A percentile compares a stretch with the other conserved stretches of the same genome.
phyloP scores from a whole-genome alignment of 257 asterid genomes.

The Mitragyna speciosa region DNA sequence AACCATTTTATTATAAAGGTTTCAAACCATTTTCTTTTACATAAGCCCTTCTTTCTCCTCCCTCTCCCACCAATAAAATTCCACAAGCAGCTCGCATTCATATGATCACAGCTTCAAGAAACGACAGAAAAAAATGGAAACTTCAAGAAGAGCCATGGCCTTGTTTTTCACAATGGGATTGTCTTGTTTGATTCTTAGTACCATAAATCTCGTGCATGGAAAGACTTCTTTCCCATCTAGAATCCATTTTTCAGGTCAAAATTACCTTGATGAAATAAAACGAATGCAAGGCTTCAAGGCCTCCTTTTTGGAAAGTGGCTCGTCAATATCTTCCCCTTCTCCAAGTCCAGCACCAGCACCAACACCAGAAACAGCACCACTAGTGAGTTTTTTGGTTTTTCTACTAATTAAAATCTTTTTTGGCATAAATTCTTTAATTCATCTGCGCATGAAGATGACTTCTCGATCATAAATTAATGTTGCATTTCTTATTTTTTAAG shows the following conservation, averaged over 20 bases:
- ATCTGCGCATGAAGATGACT: background rate
- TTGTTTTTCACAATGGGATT: constrained; percentile 2
- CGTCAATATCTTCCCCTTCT: constrained; percentile 16
- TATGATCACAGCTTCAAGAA: background rate
- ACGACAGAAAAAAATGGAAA: constrained; percentile 5
- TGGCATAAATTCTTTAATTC: background rate
- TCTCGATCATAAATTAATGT: background rate
- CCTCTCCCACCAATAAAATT: background rate
- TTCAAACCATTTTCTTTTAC: no score
- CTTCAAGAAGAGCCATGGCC: constrained; percentile 9
- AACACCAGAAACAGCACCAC: constrained; percentile 19
- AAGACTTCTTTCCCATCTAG: constrained; percentile 8
- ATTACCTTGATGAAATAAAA: constrained; percentile 13
- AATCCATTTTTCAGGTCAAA: background rate
- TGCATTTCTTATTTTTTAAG: constrained; percentile 20
- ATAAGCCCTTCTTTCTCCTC: background rate
- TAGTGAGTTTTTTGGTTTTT: background rate
- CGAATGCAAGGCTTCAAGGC: constrained; percentile 26
- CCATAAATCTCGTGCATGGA: constrained; percentile 22
- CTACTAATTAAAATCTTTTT: no score
- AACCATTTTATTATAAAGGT: background rate
- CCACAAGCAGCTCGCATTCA: background rate
- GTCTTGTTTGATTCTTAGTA: constrained; percentile 1
- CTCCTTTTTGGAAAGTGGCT: constrained; percentile 28
- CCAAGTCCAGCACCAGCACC: constrained; percentile 3